A percentile compares a stretch with the other conserved stretches of the same genome.
phyloP scores from a whole-genome alignment of 2,329 filamentous ascomycete genomes.

The Ophiostoma himal-ulmi region DNA sequence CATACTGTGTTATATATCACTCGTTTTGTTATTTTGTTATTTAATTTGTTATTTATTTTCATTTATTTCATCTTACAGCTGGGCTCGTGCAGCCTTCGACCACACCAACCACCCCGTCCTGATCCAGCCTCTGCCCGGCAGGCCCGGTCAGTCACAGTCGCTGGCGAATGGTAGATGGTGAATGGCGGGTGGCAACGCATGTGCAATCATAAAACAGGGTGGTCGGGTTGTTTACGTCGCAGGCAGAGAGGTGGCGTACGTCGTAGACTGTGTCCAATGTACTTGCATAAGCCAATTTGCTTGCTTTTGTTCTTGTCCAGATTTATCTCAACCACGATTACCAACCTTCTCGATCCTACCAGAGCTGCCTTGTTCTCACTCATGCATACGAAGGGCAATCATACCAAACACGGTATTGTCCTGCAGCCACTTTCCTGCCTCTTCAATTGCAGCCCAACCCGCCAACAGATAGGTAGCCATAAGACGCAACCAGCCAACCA shows the following conservation, averaged over 20 bases:
- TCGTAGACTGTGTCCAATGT: neutral
- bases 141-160: neutral
- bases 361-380: neutral
- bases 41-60: neutral
- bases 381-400: neutral
- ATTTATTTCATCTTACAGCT: conserved; percentile 19
- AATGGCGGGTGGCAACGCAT: conserved; percentile 13
- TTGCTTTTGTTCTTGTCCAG: neutral
- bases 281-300: too few relatives aligned
- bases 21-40: neutral
- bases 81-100: conserved; percentile 19
- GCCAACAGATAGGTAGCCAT: neutral
- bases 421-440: conserved; percentile 11
- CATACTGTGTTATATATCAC: neutral
- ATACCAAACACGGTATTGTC: neutral
- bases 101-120: neutral
- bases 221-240: conserved; percentile 8
- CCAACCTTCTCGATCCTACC: neutral
- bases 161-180: neutral
- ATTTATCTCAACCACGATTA: neutral
- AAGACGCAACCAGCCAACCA: neutral
- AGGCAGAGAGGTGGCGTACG: neutral
- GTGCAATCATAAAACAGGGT: conserved; percentile 19
- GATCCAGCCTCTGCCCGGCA: conserved; percentile 5
- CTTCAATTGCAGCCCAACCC: conserved; percentile 21